Evolutionary conservation across 768 basidiomycete genomes (phyloP).

Genomic region (Candolleomyces eurysporus): DNA sequence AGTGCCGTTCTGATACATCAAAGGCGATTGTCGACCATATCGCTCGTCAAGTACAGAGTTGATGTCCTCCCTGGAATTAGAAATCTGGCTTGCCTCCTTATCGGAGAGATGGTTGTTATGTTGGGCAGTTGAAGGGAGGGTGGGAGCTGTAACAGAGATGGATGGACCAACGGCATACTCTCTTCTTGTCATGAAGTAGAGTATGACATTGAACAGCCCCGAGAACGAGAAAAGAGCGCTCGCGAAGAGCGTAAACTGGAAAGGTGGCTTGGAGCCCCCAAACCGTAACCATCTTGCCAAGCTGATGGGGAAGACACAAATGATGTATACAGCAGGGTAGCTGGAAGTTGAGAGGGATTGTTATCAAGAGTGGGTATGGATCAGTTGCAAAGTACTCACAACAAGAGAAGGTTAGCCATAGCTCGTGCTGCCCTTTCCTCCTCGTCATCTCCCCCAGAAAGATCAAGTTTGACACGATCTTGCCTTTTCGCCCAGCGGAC

Average conservation of each 20-base stretch:
- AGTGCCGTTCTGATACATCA: too few relatives aligned
- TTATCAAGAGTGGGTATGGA: not conserved
- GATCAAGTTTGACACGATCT: not conserved
- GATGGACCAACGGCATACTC: conserved; percentile 18
- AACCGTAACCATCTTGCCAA: conserved; percentile 39
- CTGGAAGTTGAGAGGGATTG: conserved; percentile 18
- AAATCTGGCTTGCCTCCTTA: too few relatives aligned
- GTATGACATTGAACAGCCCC: conserved; percentile 43
- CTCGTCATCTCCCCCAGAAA: conserved; percentile 16
- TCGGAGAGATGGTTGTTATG: too few relatives aligned
- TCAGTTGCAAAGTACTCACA: conserved; percentile 27
- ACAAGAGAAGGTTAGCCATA: conserved; percentile 44
- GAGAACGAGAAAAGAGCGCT: conserved; percentile 42
- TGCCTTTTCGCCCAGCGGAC: conserved; percentile 14
- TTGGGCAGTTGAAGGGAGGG: too few relatives aligned
- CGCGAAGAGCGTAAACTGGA: conserved; percentile 35
- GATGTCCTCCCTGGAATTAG: too few relatives aligned
- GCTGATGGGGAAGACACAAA: conserved; percentile 39
- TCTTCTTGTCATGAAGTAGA: conserved; percentile 30
- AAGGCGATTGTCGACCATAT: too few relatives aligned
- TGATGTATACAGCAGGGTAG: conserved; percentile 47
- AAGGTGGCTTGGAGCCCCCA: conserved; percentile 24
- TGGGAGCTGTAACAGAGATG: too few relatives aligned
- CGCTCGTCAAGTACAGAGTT: too few relatives aligned
- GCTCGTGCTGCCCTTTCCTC: conserved; percentile 22